Evolutionary conservation across 2,329 filamentous ascomycete species (phyloP).

Genomic region (Fonsecaea nubica): DNA sequence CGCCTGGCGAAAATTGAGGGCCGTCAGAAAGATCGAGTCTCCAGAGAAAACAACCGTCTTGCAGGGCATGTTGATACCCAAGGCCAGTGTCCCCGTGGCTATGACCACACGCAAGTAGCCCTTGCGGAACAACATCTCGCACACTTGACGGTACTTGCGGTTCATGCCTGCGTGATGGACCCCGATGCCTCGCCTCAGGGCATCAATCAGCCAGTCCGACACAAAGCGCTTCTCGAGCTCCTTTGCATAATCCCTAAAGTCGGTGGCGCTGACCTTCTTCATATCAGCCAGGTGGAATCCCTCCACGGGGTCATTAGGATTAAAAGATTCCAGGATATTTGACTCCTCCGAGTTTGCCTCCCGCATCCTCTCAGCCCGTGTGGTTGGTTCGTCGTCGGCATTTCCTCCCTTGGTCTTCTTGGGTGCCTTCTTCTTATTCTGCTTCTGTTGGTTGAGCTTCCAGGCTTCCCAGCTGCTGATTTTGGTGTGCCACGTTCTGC

Average conservation of each 20-base stretch:
- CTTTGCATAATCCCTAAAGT: not conserved
- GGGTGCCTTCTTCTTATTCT: not conserved
- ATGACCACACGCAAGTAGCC: not conserved
- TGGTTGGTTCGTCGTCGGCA: not conserved
- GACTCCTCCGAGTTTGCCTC: not conserved
- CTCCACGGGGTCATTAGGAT: not conserved
- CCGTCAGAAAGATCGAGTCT: constrained; percentile 4
- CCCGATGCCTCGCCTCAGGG: not conserved
- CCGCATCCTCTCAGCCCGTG: not conserved
- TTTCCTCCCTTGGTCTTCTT: not conserved
- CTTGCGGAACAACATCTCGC: constrained; percentile 3
- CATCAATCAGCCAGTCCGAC: constrained; percentile 1
- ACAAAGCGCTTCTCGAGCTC: not conserved
- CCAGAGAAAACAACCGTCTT: not conserved
- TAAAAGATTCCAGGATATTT: not conserved
- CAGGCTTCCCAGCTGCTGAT: not conserved
- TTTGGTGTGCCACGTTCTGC: not conserved
- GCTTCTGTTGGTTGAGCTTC: not conserved
- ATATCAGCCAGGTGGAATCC: not conserved
- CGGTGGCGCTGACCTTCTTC: not conserved
- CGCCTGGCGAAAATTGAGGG: not conserved
- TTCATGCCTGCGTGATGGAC: constrained; percentile 4
- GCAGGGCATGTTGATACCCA: constrained; percentile 4
- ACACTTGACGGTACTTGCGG: constrained; percentile 6
- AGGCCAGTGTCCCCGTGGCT: not conserved